These are phyloP conservation scores for Bryum argenteum DNA, from an alignment of 225 moss, liverwort and hornwort genomes.

Conservation along the genomic window DNA sequence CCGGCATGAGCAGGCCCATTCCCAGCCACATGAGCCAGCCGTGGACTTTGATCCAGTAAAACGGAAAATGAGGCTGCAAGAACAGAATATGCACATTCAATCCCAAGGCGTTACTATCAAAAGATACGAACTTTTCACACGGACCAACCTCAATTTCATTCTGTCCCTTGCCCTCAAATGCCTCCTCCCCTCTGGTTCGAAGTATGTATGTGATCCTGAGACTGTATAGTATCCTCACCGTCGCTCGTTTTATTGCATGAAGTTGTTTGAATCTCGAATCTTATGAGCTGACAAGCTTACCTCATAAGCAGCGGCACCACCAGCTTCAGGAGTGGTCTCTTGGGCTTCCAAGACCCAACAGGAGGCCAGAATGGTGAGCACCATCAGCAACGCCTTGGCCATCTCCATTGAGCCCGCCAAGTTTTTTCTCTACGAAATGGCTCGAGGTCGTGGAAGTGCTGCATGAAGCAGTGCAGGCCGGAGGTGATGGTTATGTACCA, in stretches of 20 bases:
- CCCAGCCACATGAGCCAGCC: constrained; percentile 73
- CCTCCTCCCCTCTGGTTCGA: neutral
- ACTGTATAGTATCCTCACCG: neutral
- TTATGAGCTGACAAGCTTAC: neutral
- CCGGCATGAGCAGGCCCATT: constrained; percentile 66
- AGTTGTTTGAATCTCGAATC: neutral
- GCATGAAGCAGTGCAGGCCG: neutral
- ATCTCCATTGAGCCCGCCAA: neutral
- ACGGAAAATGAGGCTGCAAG: constrained; percentile 32
- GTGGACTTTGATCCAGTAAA: constrained; percentile 56
- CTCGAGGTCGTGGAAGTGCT: neutral
- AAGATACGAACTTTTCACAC: neutral
- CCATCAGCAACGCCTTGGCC: neutral
- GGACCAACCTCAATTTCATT: no score
- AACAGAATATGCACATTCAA: neutral
- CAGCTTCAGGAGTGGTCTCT: neutral
- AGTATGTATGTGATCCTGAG: no score
- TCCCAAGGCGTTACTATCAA: neutral
- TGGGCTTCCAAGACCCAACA: neutral
- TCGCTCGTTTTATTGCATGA: no score
- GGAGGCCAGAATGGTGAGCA: constrained; percentile 8
- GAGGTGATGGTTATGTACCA: neutral
- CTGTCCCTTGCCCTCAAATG: neutral
- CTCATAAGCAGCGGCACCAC: neutral
- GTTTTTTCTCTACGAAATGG: neutral